A percentile compares a stretch with the other conserved stretches of the same genome.
phyloP scores from a whole-genome alignment of 176 grass and related monocot species.

The Saccharum spontaneum region DNA sequence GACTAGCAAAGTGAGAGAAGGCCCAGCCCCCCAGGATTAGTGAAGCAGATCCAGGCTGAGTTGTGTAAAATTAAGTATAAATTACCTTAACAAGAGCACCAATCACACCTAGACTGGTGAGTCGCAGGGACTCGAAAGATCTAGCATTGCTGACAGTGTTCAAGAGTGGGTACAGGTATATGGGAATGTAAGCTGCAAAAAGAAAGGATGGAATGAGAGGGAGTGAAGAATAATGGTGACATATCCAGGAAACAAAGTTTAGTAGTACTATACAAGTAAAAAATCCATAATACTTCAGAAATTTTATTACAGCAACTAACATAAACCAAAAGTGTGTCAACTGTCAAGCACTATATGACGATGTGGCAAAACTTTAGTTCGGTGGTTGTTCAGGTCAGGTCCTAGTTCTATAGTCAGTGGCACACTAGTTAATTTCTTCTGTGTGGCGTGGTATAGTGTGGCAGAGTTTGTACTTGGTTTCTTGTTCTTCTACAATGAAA shows the following conservation, averaged over 20 bases:
- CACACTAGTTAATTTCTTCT: background rate
- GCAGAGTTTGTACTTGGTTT: background rate
- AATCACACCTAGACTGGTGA: conserved; percentile 72
- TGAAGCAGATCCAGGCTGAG: background rate
- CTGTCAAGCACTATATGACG: conserved; percentile 3
- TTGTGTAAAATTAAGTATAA: background rate
- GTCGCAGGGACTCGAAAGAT: conserved; percentile 73
- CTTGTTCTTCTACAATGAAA: background rate
- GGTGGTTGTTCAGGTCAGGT: background rate
- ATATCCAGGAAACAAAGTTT: background rate
- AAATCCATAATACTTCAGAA: background rate
- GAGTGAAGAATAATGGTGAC: background rate
- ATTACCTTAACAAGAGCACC: conserved; percentile 94
- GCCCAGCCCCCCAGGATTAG: background rate
- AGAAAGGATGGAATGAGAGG: background rate
- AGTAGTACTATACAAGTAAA: conserved; percentile 5
- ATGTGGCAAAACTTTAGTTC: background rate
- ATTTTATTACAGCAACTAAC: conserved; percentile 1
- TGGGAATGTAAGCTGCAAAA: conserved; percentile 65
- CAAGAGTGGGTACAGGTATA: conserved; percentile 69
- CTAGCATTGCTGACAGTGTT: conserved; percentile 49
- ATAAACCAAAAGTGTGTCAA: conserved; percentile 13
- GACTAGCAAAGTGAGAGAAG: background rate
- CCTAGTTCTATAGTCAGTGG: background rate
- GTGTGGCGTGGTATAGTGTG: background rate